A percentile compares a stretch with the other conserved stretches of the same genome.
These are phyloP conservation scores for Alternaria novae-zelandiae DNA, from an alignment of 2,329 filamentous ascomycete species.

Conservation along the genomic window DNA sequence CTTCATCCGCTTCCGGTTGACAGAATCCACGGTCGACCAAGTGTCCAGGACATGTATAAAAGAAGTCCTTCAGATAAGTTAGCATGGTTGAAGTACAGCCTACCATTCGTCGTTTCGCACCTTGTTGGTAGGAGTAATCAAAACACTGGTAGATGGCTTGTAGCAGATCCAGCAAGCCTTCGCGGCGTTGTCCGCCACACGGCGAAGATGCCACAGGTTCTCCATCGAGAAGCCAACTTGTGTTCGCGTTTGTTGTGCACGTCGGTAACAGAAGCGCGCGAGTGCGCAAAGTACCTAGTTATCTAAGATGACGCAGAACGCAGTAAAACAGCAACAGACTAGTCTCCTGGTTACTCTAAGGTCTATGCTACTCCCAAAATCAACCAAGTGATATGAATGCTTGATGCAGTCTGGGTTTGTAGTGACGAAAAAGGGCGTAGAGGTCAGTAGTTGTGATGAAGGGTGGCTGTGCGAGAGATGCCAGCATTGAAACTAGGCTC, in stretches of 20 bases:
- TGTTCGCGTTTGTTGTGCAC: neutral
- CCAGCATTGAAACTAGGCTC: slow-evolving; percentile 12
- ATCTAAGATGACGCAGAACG: neutral
- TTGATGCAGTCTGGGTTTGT: neutral
- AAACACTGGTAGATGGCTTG: slow-evolving; percentile 83
- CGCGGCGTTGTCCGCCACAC: slow-evolving; percentile 81
- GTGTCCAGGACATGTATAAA: slow-evolving; percentile 86
- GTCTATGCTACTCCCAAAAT: neutral
- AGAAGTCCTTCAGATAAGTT: slow-evolving; percentile 70
- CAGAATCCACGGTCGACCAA: slow-evolving; percentile 85
- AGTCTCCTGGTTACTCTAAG: neutral
- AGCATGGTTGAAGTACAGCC: neutral
- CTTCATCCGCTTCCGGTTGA: slow-evolving; percentile 72
- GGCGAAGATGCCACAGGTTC: slow-evolving; percentile 85
- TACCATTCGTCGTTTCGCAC: slow-evolving; percentile 54
- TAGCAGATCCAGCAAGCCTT: slow-evolving; percentile 92
- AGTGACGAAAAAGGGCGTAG: neutral
- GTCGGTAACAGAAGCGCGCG: neutral
- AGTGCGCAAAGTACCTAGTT: neutral
- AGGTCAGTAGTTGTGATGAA: neutral
- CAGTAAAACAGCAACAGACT: neutral
- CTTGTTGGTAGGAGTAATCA: slow-evolving; percentile 90
- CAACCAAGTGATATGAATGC: neutral
- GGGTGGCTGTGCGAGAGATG: slow-evolving; percentile 4
- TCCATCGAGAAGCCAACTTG: slow-evolving; percentile 53